Evolutionary conservation across 345 rosid genomes (phyloP), one percentile per base, ranked within the genome.

Genomic region (Brassica carinata): DNA sequence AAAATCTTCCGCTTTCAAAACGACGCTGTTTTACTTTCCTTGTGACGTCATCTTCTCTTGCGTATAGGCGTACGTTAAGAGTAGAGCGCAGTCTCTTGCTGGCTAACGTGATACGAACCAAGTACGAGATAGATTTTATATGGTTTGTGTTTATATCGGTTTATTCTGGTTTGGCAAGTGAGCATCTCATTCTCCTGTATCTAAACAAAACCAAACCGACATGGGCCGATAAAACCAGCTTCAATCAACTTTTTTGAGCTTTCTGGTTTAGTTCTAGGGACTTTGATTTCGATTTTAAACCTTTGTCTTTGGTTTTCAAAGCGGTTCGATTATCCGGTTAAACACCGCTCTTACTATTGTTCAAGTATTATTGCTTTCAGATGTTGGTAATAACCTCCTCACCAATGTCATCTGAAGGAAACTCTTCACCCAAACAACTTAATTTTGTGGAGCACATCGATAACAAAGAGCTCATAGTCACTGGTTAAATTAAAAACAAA

Each of bases 31-130:
- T 43, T 11, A 43, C 5, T 65, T 38, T 4, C 5, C 5, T 18
- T 8, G 0, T 58, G 82, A 74, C 73, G 79, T 70, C 80, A 36
- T 63, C 68, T 14, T 4, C 62, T 36, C 27, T 75, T 63, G 61
- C 75, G 71, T 69, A 8, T 17, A 30, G 53, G 80, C 74, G 80
- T 33, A 78, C 81, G 30, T 77, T 77, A 77, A 23, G 13, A 38
- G 9, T 62, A 43, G 2, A 0, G 40, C 40, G 27, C 1, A 73
- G 64, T 64, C n/a, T 65, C 38, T 43, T 38, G 33, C 3, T 43
- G 4, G 33, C 71, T 78, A 70, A 64, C 71, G 38, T 78, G 81
- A 31, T 31, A 65, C 71, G 10, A 34, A 53, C 72, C 71, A 55
- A 63, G 31, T 78, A 53, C 66, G 27, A 3, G 51, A 43, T 40